Evolutionary conservation across 1,139 yeast species (phyloP).

Genomic region (Lodderomyces theae): DNA sequence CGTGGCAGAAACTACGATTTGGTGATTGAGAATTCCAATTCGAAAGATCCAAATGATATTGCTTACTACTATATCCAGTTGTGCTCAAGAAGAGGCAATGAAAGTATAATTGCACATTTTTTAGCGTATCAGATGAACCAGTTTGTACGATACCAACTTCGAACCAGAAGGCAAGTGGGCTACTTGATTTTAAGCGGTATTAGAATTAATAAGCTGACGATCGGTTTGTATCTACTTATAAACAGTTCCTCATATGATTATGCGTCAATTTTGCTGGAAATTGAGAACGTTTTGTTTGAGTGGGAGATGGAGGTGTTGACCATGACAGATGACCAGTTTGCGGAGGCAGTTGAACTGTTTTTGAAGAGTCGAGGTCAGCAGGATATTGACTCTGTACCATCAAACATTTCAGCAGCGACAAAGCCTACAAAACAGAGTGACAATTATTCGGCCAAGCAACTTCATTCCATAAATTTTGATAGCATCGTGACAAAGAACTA

Average conservation of each 20-base stretch:
- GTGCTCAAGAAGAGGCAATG: conserved; percentile 39
- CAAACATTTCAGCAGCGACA: conserved; percentile 1
- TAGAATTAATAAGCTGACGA: conserved; percentile 45
- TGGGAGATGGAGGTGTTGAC: conserved; percentile 28
- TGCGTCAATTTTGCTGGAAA: conserved; percentile 34
- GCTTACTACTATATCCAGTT: conserved; percentile 54
- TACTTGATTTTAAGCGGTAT: conserved; percentile 52
- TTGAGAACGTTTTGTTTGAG: conserved; percentile 44
- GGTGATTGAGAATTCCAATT: conserved; percentile 24
- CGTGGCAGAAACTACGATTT: conserved; percentile 33
- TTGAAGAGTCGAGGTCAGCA: conserved; percentile 20
- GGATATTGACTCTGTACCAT: conserved; percentile 19
- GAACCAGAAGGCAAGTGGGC: conserved; percentile 48
- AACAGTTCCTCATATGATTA: conserved; percentile 42
- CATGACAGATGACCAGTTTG: conserved; percentile 32
- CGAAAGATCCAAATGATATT: conserved; percentile 48
- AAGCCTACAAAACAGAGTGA: conserved; percentile 4
- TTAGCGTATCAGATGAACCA: conserved; percentile 43
- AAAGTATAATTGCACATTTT: conserved; percentile 40
- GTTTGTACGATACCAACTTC: conserved; percentile 41
- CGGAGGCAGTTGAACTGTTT: conserved; percentile 34
- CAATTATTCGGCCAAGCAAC: neutral
- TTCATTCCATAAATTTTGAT: conserved; percentile 1
- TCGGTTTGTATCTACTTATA: conserved; percentile 50
- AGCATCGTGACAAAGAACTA: conserved; percentile 5